Evolutionary conservation across 2,329 filamentous ascomycete species (phyloP).

Genomic region (Pestalotiopsis sp.): DNA sequence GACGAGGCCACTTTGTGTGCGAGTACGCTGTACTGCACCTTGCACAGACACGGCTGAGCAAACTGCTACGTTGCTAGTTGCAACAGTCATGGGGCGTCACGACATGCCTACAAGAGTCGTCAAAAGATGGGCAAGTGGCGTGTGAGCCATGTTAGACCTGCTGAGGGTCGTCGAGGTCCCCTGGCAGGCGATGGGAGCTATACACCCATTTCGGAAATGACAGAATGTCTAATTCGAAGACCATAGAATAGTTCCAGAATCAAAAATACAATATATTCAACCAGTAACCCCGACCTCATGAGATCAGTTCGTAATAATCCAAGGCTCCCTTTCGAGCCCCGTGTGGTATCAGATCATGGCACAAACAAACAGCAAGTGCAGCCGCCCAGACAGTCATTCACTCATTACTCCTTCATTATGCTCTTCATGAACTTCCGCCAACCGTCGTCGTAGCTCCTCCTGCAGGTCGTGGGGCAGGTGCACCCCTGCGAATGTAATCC

Average conservation of each 20-base stretch:
- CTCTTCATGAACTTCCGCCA: background rate
- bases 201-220: no score
- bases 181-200: background rate
- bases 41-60: background rate
- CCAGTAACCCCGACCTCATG: background rate
- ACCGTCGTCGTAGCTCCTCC: constrained; percentile 5
- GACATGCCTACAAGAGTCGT: background rate
- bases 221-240: background rate
- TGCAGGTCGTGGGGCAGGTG: constrained; percentile 19
- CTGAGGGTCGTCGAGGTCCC: background rate
- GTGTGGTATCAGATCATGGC: background rate
- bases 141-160: background rate
- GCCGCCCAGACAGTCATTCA: background rate
- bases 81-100: background rate
- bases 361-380: background rate
- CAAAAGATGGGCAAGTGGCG: background rate
- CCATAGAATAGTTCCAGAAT: background rate
- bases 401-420: constrained; percentile 6
- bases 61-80: background rate
- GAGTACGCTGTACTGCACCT: background rate
- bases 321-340: background rate
- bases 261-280: background rate
- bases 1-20: background rate
- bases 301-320: constrained; percentile 1
- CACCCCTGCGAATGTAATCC: constrained; percentile 64